These are phyloP conservation scores for Saccharomyces hybrid DNA, from an alignment of 1,139 yeast genomes.

Conservation along the genomic window DNA sequence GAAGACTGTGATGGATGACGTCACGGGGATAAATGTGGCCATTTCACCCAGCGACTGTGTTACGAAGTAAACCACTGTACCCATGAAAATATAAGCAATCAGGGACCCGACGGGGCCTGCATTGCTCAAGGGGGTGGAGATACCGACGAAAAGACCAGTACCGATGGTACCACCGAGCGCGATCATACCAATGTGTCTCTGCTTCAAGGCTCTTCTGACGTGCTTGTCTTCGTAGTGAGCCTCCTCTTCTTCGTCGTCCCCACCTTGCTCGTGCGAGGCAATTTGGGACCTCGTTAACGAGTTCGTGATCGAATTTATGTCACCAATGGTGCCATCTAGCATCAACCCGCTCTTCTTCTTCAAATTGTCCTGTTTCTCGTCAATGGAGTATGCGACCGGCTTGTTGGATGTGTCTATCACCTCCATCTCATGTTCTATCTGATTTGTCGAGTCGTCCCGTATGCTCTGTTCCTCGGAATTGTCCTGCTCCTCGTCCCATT, in stretches of 20 bases:
- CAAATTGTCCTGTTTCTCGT: background rate
- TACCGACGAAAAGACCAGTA: conserved; percentile 57
- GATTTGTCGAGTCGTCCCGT: background rate
- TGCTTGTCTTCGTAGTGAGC: conserved; percentile 34
- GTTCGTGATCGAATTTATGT: conserved; percentile 9
- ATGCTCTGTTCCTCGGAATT: background rate
- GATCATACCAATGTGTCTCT: conserved; percentile 57
- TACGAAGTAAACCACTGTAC: conserved; percentile 54
- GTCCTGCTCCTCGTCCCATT: background rate
- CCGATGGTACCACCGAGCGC: conserved; percentile 69
- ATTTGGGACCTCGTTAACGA: conserved; percentile 6
- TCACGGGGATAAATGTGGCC: conserved; percentile 68
- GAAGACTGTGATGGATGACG: conserved; percentile 58
- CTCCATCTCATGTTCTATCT: background rate
- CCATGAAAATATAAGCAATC: conserved; percentile 59
- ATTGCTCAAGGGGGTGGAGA: conserved; percentile 40
- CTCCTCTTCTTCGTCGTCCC: conserved; percentile 20
- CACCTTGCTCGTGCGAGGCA: conserved; percentile 6
- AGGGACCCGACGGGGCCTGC: conserved; percentile 65
- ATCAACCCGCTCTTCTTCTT: background rate
- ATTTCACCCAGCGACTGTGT: conserved; percentile 71
- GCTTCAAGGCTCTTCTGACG: conserved; percentile 45
- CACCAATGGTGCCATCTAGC: background rate
- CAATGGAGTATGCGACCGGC: background rate
- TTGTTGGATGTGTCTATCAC: conserved; percentile 1